Conservation (phyloP, 2,329 filamentous ascomycete genomes). For the Scytalidium sp. region DNA sequence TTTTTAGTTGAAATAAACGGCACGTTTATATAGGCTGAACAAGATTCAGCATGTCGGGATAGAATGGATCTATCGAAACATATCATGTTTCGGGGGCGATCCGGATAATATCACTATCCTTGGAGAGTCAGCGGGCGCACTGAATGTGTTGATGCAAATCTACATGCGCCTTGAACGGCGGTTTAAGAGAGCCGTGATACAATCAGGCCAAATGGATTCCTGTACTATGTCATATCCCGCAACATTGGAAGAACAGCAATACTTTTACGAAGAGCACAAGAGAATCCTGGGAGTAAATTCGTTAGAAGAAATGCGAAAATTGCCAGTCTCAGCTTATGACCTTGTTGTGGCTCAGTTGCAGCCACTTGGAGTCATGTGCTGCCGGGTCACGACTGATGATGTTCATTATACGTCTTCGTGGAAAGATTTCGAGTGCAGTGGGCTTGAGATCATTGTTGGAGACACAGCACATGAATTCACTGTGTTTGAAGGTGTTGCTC, state of each 20-base stretch:
- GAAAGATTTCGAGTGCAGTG: neutral
- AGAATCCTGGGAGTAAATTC: slow-evolving; percentile 3
- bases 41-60: slow-evolving; percentile 46
- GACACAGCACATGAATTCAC: neutral
- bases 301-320: neutral
- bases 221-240: neutral
- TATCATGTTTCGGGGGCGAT: slow-evolving; percentile 55
- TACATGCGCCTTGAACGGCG: neutral
- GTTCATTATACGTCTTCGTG: neutral
- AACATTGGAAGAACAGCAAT: slow-evolving; percentile 2
- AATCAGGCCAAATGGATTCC: neutral
- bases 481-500: neutral
- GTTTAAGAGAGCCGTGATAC: neutral
- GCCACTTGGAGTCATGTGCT: neutral
- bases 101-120: slow-evolving; percentile 52
- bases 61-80: slow-evolving; percentile 55
- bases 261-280: slow-evolving; percentile 9
- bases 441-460: neutral
- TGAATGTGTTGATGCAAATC: slow-evolving; percentile 1
- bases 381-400: neutral
- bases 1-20: neutral
- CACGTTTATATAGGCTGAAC: neutral
- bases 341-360: neutral
- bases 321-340: neutral
- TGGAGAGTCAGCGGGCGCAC: slow-evolving; percentile 53